Evolutionary conservation across 208 protist species (phyloP), one percentile per base, ranked within the genome.

Genomic region (Trypanosoma rangeli): DNA sequence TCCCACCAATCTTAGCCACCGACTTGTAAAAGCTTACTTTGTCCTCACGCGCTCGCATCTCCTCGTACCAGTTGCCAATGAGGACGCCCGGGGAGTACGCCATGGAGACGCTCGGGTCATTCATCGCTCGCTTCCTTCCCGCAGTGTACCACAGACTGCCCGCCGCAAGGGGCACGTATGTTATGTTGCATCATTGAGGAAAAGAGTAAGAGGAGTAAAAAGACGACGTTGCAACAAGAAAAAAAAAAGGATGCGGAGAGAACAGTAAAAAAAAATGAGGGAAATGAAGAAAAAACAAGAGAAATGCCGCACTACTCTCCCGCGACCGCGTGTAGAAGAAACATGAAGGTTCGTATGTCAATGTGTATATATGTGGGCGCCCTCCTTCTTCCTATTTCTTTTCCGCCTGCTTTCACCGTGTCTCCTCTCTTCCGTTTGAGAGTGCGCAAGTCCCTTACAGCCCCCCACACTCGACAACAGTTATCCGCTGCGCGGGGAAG

Each of bases 51-150:
- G 84, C 65, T 5, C 77, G 77, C 76, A 91, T 86, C 58, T 97
- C 89, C 65, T 97, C 89, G 24, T 86, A 82, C 90, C 92, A 97
- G 67, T 97, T 97, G 9, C 92, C 92, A 24, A 94, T 73, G 54
- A 95, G 74, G 16, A 94, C 90, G 24, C 92, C 85, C 31, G 85
- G 86, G 26, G 86, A 93, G 83, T 95, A 97, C 75, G 68, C 35
- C 70, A 64, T 74, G 37, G 76, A 68, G 26, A 79, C 79, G 39
- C 71, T 82, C 60, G 49, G 49, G n/a, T 71, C 54, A n/a, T 77
- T 64, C 64, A 89, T 78, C 15, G 37, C 70, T 58, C 52, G 16
- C 26, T 35, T 58, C 54, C 29, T 58, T 26, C 18, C 18, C n/a
- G n/a, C 16, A 26, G 49, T 12, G 22, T 24, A 26, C 18, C 9